phyloP scores from a whole-genome alignment of 192 early-diverging fungal genomes.

The Podila verticillata region DNA sequence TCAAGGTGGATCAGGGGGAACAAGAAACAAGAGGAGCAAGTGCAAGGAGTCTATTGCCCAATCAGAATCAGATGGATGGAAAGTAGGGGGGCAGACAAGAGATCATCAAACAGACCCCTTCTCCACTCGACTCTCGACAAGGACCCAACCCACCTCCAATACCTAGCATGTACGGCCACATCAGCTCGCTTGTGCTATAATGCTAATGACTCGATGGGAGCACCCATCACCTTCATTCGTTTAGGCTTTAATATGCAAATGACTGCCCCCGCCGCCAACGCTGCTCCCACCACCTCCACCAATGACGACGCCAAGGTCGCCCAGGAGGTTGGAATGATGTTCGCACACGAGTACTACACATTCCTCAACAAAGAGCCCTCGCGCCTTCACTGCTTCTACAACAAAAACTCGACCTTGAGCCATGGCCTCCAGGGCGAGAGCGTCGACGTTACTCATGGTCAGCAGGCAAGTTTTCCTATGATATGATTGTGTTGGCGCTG shows the following conservation, averaged over 20 bases:
- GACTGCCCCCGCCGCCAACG: constrained; percentile 42
- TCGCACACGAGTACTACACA: constrained; percentile 94
- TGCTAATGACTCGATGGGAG: neutral
- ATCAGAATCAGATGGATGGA: neutral
- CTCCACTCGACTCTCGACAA: too few relatives aligned
- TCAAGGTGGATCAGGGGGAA: neutral
- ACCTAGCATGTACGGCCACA: too few relatives aligned
- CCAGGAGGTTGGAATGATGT: constrained; percentile 86
- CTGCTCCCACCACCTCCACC: constrained; percentile 2
- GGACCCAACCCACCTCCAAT: too few relatives aligned
- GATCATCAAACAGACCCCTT: neutral
- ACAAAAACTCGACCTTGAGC: constrained; percentile 78
- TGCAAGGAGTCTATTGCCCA: too few relatives aligned
- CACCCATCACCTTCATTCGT: neutral
- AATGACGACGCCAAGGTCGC: constrained; percentile 3
- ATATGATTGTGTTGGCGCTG: constrained; percentile 2
- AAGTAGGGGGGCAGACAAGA: neutral
- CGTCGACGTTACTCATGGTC: constrained; percentile 67
- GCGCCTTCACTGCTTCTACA: constrained; percentile 85
- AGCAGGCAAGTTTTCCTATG: constrained; percentile 59
- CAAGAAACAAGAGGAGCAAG: neutral
- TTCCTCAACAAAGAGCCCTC: constrained; percentile 84
- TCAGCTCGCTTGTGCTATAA: too few relatives aligned
- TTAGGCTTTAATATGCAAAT: constrained; percentile 11
- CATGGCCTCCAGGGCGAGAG: constrained; percentile 84